Conservation (phyloP, 2,329 filamentous ascomycete genomes). For the Aspergillus felis region DNA sequence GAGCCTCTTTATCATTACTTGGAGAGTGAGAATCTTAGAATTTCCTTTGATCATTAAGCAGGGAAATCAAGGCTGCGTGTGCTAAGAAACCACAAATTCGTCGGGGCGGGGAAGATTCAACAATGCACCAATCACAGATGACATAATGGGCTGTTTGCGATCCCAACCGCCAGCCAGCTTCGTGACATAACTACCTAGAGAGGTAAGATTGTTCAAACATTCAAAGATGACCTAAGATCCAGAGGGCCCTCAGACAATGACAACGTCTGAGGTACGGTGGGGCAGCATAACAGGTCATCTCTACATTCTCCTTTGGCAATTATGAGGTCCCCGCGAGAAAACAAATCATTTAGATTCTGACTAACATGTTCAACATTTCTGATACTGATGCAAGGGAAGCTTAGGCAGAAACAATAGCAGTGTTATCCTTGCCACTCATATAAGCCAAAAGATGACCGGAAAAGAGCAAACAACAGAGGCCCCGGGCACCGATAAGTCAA, state of each 20-base stretch:
- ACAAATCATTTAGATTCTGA: too few species aligned
- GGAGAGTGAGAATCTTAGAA: not conserved
- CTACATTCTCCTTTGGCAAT: not conserved
- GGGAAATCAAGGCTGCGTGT: not conserved
- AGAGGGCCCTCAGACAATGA: not conserved
- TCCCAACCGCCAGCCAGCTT: not conserved
- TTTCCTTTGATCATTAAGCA: not conserved
- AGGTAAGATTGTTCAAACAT: not conserved
- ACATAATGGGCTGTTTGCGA: not conserved
- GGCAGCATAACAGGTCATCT: not conserved
- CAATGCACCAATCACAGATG: not conserved
- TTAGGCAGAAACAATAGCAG: too few species aligned
- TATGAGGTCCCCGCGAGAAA: not conserved
- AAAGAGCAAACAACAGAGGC: not conserved
- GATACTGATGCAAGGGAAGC: too few species aligned
- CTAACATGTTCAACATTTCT: too few species aligned
- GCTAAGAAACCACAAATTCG: not conserved
- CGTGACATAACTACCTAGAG: not conserved
- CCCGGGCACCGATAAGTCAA: not conserved
- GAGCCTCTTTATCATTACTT: slow-evolving; percentile 1
- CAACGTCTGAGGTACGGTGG: not conserved
- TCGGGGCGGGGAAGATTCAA: slow-evolving; percentile 1
- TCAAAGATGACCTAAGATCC: not conserved
- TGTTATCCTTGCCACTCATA: not conserved
- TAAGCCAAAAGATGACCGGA: not conserved